Evolutionary conservation across 1,284 basidiomycete species (phyloP), one percentile per base, ranked within the genome.

Genomic region (Macrocystidia cucumis): DNA sequence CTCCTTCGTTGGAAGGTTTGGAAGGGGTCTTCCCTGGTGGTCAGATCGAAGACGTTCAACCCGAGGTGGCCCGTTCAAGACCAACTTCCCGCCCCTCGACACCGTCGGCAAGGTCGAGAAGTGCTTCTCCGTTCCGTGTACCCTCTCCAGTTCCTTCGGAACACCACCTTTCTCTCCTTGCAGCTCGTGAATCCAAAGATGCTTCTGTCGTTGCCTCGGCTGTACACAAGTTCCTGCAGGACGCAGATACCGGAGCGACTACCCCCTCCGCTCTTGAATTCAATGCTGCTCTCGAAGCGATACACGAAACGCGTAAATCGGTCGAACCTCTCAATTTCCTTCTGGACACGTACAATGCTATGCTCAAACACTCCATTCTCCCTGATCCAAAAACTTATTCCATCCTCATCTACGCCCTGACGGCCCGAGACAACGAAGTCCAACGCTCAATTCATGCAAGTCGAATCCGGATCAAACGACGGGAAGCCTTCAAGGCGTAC

Each of bases 341-440:
- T 32, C 59, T 87, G 42, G 73, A 80, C 39, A 68, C 78, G 3
- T 95, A 95, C 65, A 77, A 86, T 48, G 68, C 78, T 37, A 78
- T 93, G 70, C 60, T 91, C 30, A 60, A 68, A n/a, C 64, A 63
- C 28, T 74, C 76, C 14, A 52, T 91, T 9, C 51, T 73, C 0
- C 90, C 91, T 11, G 81, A 82, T 45, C 48, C 63, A 8, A 51
- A 57, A 24, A 92, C 90, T 0, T 92, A 90, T 52, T 54, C 66
- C n/a, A 59, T 62, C 22, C 66, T 93, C 34, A 78, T 96, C 42
- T 52, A 59, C 1, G 79, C 78, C 0, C 71, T 96, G 39, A 76
- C 78, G 14, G 62, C 70, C 18, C 79, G 91, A 24, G 90, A 95
- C 47, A 52, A 60, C 6, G 88, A 93, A 48, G 69, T 89, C 3